Conservation (phyloP, 495 filamentous ascomycete species). For the Aspergillus bridgeri region DNA sequence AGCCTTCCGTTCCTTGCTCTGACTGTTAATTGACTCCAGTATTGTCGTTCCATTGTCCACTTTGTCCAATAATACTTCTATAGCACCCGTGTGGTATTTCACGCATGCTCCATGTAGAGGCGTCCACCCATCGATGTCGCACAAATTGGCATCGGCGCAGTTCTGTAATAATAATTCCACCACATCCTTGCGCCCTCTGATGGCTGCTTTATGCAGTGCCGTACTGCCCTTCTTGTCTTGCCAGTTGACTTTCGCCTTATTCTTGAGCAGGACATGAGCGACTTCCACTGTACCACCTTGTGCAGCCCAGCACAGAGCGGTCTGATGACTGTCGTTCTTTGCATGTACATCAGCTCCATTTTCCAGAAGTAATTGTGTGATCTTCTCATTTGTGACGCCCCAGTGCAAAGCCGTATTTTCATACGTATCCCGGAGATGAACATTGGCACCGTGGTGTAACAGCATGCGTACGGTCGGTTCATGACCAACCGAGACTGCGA, state of each 20-base stretch:
- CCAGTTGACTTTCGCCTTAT: not conserved
- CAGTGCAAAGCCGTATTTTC: not conserved
- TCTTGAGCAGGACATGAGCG: not conserved
- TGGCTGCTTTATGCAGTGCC: constrained; percentile 1
- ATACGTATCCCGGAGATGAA: not conserved
- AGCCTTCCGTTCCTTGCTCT: not conserved
- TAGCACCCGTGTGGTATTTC: not conserved
- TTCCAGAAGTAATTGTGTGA: not conserved
- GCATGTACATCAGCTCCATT: constrained; percentile 2
- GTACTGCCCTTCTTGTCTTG: constrained; percentile 1
- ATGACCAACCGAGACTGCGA: constrained; percentile 1
- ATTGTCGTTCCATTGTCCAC: not conserved
- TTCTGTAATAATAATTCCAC: constrained; percentile 1
- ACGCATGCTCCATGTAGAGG: constrained; percentile 7
- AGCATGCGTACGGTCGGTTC: constrained; percentile 1
- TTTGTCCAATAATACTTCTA: constrained; percentile 4
- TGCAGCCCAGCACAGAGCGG: constrained; percentile 2
- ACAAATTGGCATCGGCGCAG: not conserved
- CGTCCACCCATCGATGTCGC: constrained; percentile 1
- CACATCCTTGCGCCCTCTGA: constrained; percentile 1
- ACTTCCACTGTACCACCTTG: constrained; percentile 1
- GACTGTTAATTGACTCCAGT: not conserved
- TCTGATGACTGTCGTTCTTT: not conserved
- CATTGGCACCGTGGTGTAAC: constrained; percentile 3
- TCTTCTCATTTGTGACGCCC: not conserved